Evolutionary conservation across 805 yeast genomes (phyloP).

Genomic region (Yarrowia hollandica): DNA sequence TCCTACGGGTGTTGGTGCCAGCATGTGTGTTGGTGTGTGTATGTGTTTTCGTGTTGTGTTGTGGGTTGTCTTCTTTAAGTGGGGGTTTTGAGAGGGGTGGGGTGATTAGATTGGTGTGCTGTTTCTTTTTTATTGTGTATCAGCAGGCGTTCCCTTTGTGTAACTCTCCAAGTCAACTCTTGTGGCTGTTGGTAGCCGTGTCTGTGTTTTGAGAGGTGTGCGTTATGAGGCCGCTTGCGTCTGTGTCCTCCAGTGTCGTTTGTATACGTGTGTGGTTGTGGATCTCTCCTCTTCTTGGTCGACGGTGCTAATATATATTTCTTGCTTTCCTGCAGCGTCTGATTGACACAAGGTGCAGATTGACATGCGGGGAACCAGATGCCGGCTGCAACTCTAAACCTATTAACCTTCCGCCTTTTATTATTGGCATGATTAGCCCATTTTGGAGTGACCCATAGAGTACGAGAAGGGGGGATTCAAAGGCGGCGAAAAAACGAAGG

Average conservation of each 20-base stretch:
- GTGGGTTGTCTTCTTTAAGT: too few species aligned
- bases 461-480: too few species aligned
- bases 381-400: neutral
- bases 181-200: neutral
- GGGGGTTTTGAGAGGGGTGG: too few species aligned
- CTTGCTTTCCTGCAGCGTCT: conserved; percentile 15
- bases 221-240: too few species aligned
- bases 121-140: too few species aligned
- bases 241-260: too few species aligned
- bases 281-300: too few species aligned
- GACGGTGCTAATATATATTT: conserved; percentile 9
- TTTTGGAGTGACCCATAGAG: neutral
- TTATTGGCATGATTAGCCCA: conserved; percentile 21
- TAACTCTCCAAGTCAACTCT: too few species aligned
- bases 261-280: neutral
- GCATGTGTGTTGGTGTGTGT: conserved; percentile 7
- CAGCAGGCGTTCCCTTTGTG: too few species aligned
- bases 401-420: neutral
- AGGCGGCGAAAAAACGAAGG: too few species aligned
- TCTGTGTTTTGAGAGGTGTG: too few species aligned
- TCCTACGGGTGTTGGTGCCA: conserved; percentile 27
- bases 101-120: too few species aligned
- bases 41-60: neutral
- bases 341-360: conserved; percentile 14
- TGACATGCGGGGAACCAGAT: conserved; percentile 26